Base-by-base conservation (phyloP, 2,329 filamentous ascomycete species). In the Seiridium unicorne region DNA sequence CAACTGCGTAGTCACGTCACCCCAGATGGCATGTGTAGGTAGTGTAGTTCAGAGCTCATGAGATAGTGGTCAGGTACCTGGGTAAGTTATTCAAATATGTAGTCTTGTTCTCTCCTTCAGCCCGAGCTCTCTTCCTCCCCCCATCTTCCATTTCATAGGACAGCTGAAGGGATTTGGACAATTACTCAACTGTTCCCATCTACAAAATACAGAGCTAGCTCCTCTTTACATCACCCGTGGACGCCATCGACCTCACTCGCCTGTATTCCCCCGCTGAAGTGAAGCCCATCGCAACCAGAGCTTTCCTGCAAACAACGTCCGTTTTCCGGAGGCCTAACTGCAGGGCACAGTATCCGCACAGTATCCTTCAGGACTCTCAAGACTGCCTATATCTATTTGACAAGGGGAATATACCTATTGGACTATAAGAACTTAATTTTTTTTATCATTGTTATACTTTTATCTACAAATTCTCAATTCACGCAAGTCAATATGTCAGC, bases 401-500 rank as follows among this genome's bases (percentile, higher is more conserved):
- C 18, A 26, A 26, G 18, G 18, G 18, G 18, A 26, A 26, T 26
- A 26, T 48, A 48, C 26, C 36, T 36, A 4, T 48, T 38, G 13
- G 9, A 46, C 18, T 26, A 26, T 26, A 18, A 11, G 4, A 13
- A 44, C 26, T 48, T 44, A 57, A 11, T 32, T 26, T 49, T 11
- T 11, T n/a, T 49, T 5, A 49, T 48, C 7, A 31, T 35, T 35
- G 47, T 13, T 26, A 26, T 26, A 26, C 18, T 26, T 26, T 26
- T 26, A 26, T 26, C 2, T 26, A 26, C 18, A 26, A 26, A 26
- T 26, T 26, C 18, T 26, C 18, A 26, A 26, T 26, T 26, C 18
- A 26, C 18, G 18, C 18, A 26, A 26, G 18, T 48, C 58, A 65
- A 42, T 10, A 81, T 81, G 79, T 85, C 85, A 38, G 72, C 81